A percentile compares a stretch with the other conserved stretches of the same genome.
Conservation (phyloP, 192 early-diverging fungal species). For the Podila verticillata region DNA sequence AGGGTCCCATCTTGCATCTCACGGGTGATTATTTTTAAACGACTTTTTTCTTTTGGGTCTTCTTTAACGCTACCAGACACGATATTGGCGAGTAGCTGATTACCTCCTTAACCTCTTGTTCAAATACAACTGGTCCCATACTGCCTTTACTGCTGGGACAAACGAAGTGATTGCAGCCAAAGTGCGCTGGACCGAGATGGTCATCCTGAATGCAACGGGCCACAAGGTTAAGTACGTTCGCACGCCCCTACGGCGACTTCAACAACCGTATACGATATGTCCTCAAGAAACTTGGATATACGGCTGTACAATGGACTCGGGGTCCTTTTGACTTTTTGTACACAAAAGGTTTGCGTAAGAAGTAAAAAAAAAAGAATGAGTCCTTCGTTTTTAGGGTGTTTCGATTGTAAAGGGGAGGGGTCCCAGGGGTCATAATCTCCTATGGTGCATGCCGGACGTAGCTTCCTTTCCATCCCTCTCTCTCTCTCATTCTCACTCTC, state of each 20-base stretch:
- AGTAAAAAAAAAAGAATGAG: slow-evolving; percentile 11
- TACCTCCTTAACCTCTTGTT: neutral
- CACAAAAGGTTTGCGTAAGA: slow-evolving; percentile 40
- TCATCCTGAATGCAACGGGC: slow-evolving; percentile 32
- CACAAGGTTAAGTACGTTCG: slow-evolving; percentile 49
- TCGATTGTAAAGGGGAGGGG: too few species aligned
- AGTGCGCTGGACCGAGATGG: slow-evolving; percentile 45
- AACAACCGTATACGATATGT: slow-evolving; percentile 79
- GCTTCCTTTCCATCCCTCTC: too few species aligned
- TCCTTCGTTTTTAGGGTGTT: neutral
- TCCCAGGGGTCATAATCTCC: too few species aligned
- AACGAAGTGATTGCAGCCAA: slow-evolving; percentile 49
- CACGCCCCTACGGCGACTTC: slow-evolving; percentile 77
- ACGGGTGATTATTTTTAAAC: slow-evolving; percentile 18
- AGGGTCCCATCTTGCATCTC: slow-evolving; percentile 29
- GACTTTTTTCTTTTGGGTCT: neutral
- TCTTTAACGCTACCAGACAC: too few species aligned
- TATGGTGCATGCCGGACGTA: too few species aligned
- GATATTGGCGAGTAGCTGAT: too few species aligned
- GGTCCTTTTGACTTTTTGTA: slow-evolving; percentile 36
- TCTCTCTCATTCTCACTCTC: too few species aligned
- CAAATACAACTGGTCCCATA: slow-evolving; percentile 56
- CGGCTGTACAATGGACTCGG: slow-evolving; percentile 34
- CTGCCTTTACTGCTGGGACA: slow-evolving; percentile 34
- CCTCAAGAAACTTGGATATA: slow-evolving; percentile 61